A percentile compares a stretch with the other conserved stretches of the same genome.
Evolutionary conservation across 768 basidiomycete species (phyloP).

Genomic region (Termitomyces sp.): DNA sequence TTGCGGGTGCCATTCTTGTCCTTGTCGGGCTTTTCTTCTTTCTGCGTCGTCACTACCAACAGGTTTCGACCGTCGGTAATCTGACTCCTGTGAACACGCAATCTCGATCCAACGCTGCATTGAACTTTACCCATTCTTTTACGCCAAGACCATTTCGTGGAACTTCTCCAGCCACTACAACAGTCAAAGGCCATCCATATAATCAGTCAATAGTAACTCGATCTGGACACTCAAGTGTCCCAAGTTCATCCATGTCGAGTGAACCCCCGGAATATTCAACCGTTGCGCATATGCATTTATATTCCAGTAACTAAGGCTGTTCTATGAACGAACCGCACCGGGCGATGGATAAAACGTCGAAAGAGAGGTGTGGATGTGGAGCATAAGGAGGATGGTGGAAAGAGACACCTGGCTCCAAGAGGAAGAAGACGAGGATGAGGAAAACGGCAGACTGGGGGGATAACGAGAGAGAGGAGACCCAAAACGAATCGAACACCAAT

Average conservation of each 20-base stretch:
- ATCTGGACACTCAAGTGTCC: background rate
- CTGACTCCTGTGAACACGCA: background rate
- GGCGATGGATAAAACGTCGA: background rate
- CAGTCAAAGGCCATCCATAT: background rate
- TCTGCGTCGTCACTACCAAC: background rate
- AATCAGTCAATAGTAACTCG: background rate
- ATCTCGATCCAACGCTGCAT: background rate
- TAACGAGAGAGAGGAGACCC: no score
- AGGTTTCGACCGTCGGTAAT: background rate
- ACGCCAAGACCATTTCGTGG: background rate
- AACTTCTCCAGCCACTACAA: background rate
- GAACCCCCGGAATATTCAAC: background rate
- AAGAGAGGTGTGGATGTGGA: background rate
- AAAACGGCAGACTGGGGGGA: no score
- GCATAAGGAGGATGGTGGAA: background rate
- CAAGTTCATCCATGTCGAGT: background rate
- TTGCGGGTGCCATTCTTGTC: background rate
- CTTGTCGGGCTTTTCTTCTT: conserved; percentile 6
- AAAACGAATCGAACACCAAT: no score
- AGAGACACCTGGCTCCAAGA: background rate
- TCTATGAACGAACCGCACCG: background rate
- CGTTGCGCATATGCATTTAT: background rate
- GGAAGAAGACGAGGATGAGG: no score
- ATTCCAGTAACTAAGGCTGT: background rate
- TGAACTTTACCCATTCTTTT: background rate